Percentiles rank a stretch among this genome's conserved stretches.
These are phyloP conservation scores for Aspergillus hiratsukae DNA, from an alignment of 2,329 filamentous ascomycete genomes.

Conservation along the genomic window DNA sequence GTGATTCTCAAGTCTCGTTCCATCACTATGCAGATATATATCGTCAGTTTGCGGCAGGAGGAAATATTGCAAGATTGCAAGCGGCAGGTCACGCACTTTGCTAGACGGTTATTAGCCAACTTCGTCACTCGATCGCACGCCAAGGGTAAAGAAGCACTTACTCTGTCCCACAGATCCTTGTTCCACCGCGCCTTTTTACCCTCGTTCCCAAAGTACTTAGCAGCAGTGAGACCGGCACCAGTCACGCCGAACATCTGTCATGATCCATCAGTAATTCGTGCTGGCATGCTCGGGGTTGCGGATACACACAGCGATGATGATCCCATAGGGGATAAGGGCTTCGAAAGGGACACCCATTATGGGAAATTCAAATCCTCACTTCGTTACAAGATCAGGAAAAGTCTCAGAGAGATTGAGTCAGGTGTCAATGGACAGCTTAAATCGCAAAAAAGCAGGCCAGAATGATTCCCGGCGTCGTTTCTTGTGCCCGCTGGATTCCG, in stretches of 20 bases:
- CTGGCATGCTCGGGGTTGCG: conserved; percentile 6
- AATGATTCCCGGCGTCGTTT: not conserved
- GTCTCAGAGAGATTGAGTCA: not conserved
- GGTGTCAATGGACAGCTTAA: not conserved
- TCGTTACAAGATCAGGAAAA: not conserved
- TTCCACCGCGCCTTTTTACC: conserved; percentile 58
- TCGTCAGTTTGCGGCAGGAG: not conserved
- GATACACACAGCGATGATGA: conserved; percentile 57
- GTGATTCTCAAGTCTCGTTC: conserved; percentile 61
- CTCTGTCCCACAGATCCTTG: conserved; percentile 61
- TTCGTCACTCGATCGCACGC: conserved; percentile 10
- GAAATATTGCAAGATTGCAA: conserved; percentile 4
- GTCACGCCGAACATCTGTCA: conserved; percentile 58
- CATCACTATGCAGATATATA: conserved; percentile 54
- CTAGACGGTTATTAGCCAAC: conserved; percentile 43
- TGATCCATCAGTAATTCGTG: conserved; percentile 10
- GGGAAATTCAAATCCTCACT: conserved; percentile 7
- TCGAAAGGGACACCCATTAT: conserved; percentile 64
- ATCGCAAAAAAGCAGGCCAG: not conserved
- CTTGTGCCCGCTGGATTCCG: conserved; percentile 14
- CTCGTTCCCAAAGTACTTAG: conserved; percentile 59
- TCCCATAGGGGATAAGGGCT: conserved; percentile 59
- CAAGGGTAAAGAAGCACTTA: conserved; percentile 35
- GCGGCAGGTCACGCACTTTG: conserved; percentile 47
- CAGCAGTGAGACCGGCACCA: conserved; percentile 53